Percentiles rank a stretch among this genome's conserved stretches.
Evolutionary conservation across 2,329 filamentous ascomycete genomes (phyloP).

Genomic region (Stagonosporopsis cucurbitacearum): DNA sequence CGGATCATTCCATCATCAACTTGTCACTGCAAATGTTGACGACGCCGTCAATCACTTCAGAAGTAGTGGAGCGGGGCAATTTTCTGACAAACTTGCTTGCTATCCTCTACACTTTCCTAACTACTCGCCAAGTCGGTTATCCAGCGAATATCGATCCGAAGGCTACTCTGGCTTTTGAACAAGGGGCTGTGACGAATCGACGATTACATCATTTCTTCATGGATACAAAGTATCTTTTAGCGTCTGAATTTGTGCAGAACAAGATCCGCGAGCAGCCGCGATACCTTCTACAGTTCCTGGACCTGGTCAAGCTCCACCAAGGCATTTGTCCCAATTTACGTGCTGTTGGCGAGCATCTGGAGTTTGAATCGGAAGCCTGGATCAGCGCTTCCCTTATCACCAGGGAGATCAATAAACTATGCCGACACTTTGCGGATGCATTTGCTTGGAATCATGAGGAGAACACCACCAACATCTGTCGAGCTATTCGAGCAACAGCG

Average conservation of each 20-base stretch:
- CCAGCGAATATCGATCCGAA: conserved; percentile 86
- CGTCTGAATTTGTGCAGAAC: conserved; percentile 86
- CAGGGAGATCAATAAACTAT: conserved; percentile 91
- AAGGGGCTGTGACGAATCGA: conserved; percentile 91
- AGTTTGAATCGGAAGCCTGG: conserved; percentile 98
- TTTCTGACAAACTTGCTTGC: conserved; percentile 95
- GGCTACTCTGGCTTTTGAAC: conserved; percentile 89
- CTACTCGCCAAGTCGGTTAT: conserved; percentile 92
- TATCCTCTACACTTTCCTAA: conserved; percentile 96
- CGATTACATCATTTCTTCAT: conserved; percentile 98
- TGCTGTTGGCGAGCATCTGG: conserved; percentile 92
- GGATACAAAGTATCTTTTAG: conserved; percentile 89
- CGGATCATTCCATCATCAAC: conserved; percentile 98
- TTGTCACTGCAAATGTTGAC: conserved; percentile 96
- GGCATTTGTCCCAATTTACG: conserved; percentile 94
- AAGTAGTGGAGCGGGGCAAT: conserved; percentile 93
- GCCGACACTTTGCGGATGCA: conserved; percentile 84
- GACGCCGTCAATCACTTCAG: conserved; percentile 93
- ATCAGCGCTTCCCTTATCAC: conserved; percentile 95
- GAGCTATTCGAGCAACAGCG: conserved; percentile 75
- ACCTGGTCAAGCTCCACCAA: conserved; percentile 94
- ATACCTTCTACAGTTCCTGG: conserved; percentile 92
- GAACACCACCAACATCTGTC: conserved; percentile 69
- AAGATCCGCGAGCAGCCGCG: conserved; percentile 81
- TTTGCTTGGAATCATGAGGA: conserved; percentile 75